phyloP scores from a whole-genome alignment of 805 yeast genomes.

The Metschnikowia koreensis region DNA sequence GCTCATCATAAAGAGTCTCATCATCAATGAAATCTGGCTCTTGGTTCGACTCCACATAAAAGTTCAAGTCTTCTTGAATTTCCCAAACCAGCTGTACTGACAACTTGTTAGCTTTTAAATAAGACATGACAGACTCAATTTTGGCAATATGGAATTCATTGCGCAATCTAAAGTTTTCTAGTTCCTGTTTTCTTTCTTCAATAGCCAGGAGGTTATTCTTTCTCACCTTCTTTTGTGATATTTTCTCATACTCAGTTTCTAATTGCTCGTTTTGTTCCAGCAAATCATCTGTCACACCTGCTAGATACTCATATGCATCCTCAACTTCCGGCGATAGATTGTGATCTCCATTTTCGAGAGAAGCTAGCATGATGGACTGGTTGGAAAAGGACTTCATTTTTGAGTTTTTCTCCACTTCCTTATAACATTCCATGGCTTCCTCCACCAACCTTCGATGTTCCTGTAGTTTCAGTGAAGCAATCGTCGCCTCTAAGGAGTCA shows the following conservation, averaged over 20 bases:
- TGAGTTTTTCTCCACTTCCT: slow-evolving; percentile 42
- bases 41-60: slow-evolving; percentile 36
- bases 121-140: slow-evolving; percentile 30
- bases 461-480: slow-evolving; percentile 23
- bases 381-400: slow-evolving; percentile 46
- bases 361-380: slow-evolving; percentile 45
- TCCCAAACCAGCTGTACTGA: slow-evolving; percentile 22
- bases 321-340: slow-evolving; percentile 32
- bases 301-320: slow-evolving; percentile 34
- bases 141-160: slow-evolving; percentile 40
- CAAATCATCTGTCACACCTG: slow-evolving; percentile 31
- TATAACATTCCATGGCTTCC: slow-evolving; percentile 46
- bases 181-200: slow-evolving; percentile 42
- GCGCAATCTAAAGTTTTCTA: slow-evolving; percentile 29
- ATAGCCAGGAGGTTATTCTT: slow-evolving; percentile 35
- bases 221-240: slow-evolving; percentile 37
- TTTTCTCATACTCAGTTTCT: slow-evolving; percentile 41
- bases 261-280: slow-evolving; percentile 35
- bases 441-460: slow-evolving; percentile 42
- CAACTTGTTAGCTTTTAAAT: slow-evolving; percentile 24
- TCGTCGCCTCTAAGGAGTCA: slow-evolving; percentile 22
- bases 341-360: slow-evolving; percentile 24
- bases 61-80: slow-evolving; percentile 40
- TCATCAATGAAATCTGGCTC: slow-evolving; percentile 40
- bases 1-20: slow-evolving; percentile 42